Conservation (phyloP, 768 basidiomycete genomes). For the Trametes gibbosa region DNA sequence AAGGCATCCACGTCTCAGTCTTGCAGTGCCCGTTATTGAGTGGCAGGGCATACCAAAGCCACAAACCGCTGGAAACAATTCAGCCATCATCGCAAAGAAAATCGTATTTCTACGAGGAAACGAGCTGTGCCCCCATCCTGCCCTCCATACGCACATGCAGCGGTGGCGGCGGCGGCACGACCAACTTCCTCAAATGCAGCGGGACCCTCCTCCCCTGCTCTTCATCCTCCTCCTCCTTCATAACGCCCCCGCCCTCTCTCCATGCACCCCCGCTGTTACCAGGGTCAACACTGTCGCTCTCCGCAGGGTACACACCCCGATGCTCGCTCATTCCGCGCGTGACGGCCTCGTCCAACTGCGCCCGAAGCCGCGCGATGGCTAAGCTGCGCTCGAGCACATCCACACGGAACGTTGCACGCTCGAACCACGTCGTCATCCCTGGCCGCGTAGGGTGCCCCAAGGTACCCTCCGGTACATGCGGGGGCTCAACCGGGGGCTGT, state of each 20-base stretch:
- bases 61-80: too few species aligned
- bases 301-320: too few species aligned
- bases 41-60: too few species aligned
- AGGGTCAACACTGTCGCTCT: too few species aligned
- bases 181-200: not conserved
- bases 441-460: conserved; percentile 5
- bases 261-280: too few species aligned
- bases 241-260: not conserved
- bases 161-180: not conserved
- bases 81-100: too few species aligned
- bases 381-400: not conserved
- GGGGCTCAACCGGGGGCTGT: not conserved
- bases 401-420: conserved; percentile 2
- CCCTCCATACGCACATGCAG: not conserved
- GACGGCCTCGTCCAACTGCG: not conserved
- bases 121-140: not conserved
- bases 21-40: too few species aligned
- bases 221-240: not conserved
- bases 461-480: conserved; percentile 19
- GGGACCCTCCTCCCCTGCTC: not conserved
- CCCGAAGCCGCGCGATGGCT: not conserved
- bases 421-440: conserved; percentile 17
- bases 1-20: too few species aligned
- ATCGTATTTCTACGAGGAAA: too few species aligned
- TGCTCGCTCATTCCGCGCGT: too few species aligned